Base-by-base conservation (phyloP, 495 filamentous ascomycete genomes). In the Chaetomium tenue region DNA sequence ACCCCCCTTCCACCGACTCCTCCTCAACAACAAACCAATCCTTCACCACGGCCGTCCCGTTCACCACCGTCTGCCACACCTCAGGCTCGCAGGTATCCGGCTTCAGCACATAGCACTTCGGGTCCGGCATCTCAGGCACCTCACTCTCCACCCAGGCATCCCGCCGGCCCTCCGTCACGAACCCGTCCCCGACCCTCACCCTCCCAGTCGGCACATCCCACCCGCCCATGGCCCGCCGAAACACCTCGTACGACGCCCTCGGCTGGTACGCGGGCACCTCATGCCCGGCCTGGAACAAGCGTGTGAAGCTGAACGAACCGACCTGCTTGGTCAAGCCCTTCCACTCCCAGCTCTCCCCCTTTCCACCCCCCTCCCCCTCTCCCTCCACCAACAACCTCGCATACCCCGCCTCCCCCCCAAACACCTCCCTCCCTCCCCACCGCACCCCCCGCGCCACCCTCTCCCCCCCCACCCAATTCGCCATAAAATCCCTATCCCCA, bases 41-140 rank as follows among this genome's bases (percentile, higher is more conserved):
- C 28, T n/a, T 18, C 51, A 54, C 51, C 51, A 54, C 26, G 26
- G 51, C 51, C 51, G 51, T 33, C 51, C 51, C 51, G 20, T 54
- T 25, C 51, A 54, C 25, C 18, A 54, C 51, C 11, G 26, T 18
- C 51, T 18, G 18, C 51, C 51, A 54, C 51, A 54, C 51, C 26
- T 33, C 51, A 1, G 5, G 5, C 51, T 54, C 51, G 7, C 51
- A 54, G 51, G 4, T 54, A 25, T 33, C 51, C 15, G 51, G 51
- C 51, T 54, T 33, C 15, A 54, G 16, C 26, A 54, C 51, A 20
- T 54, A 54, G n/a, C 51, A 54, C 51, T 18, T 54, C 28, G 26
- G 11, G 26, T 7, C 3, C 15, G 18, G 13, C 51, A 33, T 18
- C 26, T 33, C 26, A 2, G 51, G 51, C 51, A 3, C 51, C 51